A percentile compares a stretch with the other conserved stretches of the same genome.
phyloP scores from a whole-genome alignment of 805 yeast species.

The Danielozyma ontarioensis region DNA sequence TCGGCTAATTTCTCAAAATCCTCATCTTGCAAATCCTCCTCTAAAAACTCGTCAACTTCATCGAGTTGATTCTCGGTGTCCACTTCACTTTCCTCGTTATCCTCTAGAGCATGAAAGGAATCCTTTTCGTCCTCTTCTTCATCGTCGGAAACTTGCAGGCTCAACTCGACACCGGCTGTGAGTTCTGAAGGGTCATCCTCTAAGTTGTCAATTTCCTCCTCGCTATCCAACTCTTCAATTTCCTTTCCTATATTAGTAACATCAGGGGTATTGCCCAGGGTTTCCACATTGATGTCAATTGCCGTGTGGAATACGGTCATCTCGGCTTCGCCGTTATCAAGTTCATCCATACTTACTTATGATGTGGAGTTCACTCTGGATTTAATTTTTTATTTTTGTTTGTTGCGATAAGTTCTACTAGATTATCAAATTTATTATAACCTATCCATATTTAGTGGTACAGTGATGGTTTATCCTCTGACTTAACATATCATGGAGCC shows the following conservation, averaged over 20 bases:
- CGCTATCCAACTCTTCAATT: slow-evolving; percentile 15
- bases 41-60: slow-evolving; percentile 19
- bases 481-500: slow-evolving; percentile 38
- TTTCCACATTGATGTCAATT: background rate
- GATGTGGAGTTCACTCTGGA: background rate
- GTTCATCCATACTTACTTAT: background rate
- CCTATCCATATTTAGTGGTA: background rate
- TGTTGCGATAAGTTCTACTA: background rate
- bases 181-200: slow-evolving; percentile 9
- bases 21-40: slow-evolving; percentile 26
- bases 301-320: background rate
- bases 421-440: background rate
- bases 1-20: slow-evolving; percentile 13
- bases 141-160: slow-evolving; percentile 10
- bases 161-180: slow-evolving; percentile 10
- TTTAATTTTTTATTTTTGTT: background rate
- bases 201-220: slow-evolving; percentile 22
- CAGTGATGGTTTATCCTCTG: background rate
- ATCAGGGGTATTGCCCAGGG: background rate
- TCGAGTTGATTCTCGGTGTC: slow-evolving; percentile 16
- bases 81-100: slow-evolving; percentile 8
- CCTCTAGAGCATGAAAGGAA: slow-evolving; percentile 7
- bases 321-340: slow-evolving; percentile 1
- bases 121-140: slow-evolving; percentile 5
- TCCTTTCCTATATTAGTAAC: background rate